Base-by-base conservation (phyloP, 345 rosid species). In the Euphorbia tirucalli region DNA sequence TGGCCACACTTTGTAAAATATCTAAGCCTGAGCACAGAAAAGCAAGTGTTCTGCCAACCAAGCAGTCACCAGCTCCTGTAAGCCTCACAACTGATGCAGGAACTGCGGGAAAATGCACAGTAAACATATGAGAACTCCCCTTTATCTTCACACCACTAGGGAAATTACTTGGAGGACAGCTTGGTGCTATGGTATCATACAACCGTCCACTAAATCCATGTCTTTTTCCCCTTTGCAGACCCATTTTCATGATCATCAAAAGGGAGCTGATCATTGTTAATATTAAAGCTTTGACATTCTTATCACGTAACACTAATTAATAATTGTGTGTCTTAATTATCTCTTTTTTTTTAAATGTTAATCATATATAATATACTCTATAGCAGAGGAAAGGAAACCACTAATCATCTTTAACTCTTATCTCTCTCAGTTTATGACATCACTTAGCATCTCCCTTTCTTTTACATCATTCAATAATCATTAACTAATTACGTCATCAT, bases 71-170 rank as follows among this genome's bases (percentile, higher is more conserved):
- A n/a, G n/a, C n/a, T n/a, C n/a, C n/a, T n/a, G n/a, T n/a, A n/a
- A n/a, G n/a, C n/a, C n/a, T n/a, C n/a, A n/a, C n/a, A n/a, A n/a
- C 96, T 7, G 88, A 83, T 28, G 93, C 93, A 57, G 96, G 81
- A 63, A 88, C 83, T 15, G 84, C 83, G 35, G 97, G 96, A 71
- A 90, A 82, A 84, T 95, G 93, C 66, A 86, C 66, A 4, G 83
- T 84, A 11, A 73, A 82, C 66, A 88, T 49, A 74, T 57, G 56
- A 30, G 81, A 69, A 68, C 69, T 55, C 68, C 71, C 58, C 58
- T 43, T 77, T 3, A 28, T 70, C 39, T 70, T 61, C 50, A 4
- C 66, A 9, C 61, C 55, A 27, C 70, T 73, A 44, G 71, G 52
- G 56, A 68, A 83, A 80, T 71, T 65, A 57, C 72, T 65, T 22